A percentile compares a stretch with the other conserved stretches of the same genome.
Conservation (phyloP, 139 green algal species). For the Gonium pectorale region DNA sequence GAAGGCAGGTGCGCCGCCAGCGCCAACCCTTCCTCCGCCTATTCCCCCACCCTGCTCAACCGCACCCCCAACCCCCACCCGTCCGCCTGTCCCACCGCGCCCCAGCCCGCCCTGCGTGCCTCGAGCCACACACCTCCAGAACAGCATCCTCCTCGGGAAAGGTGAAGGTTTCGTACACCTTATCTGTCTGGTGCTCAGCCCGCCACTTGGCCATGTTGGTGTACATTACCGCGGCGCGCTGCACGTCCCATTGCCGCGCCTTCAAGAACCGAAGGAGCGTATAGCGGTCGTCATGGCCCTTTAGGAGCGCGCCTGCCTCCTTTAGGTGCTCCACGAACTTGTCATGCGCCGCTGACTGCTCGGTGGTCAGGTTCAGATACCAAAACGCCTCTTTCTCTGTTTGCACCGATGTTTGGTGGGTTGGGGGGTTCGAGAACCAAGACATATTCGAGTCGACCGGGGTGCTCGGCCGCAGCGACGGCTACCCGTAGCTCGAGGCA, state of each 20-base stretch:
- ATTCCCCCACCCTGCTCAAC: too few relatives aligned
- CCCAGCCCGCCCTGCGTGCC: too few relatives aligned
- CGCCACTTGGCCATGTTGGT: slow-evolving; percentile 54
- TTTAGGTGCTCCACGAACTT: slow-evolving; percentile 21
- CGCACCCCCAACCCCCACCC: too few relatives aligned
- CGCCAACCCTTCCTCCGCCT: too few relatives aligned
- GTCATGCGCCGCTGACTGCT: slow-evolving; percentile 37
- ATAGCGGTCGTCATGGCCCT: slow-evolving; percentile 46
- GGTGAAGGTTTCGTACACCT: slow-evolving; percentile 9
- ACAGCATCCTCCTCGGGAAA: slow-evolving; percentile 14
- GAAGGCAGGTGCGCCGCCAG: too few relatives aligned
- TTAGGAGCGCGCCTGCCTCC: not conserved
- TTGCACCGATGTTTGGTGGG: slow-evolving; percentile 2
- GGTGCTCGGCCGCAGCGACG: too few relatives aligned
- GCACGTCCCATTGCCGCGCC: slow-evolving; percentile 42
- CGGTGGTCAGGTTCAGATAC: slow-evolving; percentile 46
- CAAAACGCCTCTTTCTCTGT: slow-evolving; percentile 46
- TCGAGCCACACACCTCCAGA: slow-evolving; percentile 27
- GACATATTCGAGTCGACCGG: too few relatives aligned
- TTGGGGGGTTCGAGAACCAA: not conserved
- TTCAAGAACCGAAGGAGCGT: slow-evolving; percentile 56
- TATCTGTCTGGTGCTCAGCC: slow-evolving; percentile 10
- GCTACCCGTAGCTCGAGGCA: too few relatives aligned
- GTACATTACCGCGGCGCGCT: slow-evolving; percentile 41
- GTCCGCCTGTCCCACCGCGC: too few relatives aligned